These are phyloP conservation scores for Penicillium sp. DNA, from an alignment of 2,329 filamentous ascomycete species.

Conservation along the genomic window DNA sequence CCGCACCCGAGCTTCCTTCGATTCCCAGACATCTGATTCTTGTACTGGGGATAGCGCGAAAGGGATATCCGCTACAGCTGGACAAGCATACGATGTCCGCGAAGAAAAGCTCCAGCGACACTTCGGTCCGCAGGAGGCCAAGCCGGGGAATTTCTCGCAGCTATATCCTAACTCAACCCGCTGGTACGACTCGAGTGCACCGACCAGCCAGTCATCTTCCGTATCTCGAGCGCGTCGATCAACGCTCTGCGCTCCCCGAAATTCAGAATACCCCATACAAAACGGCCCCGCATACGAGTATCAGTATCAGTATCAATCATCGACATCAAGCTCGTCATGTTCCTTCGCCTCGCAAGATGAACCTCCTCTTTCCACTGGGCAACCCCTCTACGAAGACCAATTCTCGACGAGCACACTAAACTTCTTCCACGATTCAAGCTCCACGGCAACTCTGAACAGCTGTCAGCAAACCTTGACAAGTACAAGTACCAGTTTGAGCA, in stretches of 20 bases:
- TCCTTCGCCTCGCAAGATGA: slow-evolving; percentile 3
- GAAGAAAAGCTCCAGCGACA: slow-evolving; percentile 21
- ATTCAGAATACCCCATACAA: slow-evolving; percentile 21
- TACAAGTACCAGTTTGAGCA: too few species aligned
- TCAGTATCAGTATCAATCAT: background rate
- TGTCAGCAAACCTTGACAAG: background rate
- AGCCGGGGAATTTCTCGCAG: slow-evolving; percentile 18
- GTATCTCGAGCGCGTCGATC: slow-evolving; percentile 21
- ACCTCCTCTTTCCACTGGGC: slow-evolving; percentile 7
- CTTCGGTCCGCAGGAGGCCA: slow-evolving; percentile 23
- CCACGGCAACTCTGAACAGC: slow-evolving; percentile 10
- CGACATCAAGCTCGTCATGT: background rate
- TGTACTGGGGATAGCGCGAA: slow-evolving; percentile 20
- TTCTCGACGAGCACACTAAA: slow-evolving; percentile 11
- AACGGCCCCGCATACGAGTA: too few species aligned
- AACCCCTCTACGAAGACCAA: slow-evolving; percentile 15
- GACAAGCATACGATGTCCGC: background rate
- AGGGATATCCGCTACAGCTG: slow-evolving; percentile 6
- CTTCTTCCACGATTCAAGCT: background rate
- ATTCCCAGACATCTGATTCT: slow-evolving; percentile 32
- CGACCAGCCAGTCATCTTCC: slow-evolving; percentile 5
- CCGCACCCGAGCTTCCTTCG: slow-evolving; percentile 29
- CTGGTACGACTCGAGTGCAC: slow-evolving; percentile 21
- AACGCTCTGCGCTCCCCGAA: slow-evolving; percentile 28
- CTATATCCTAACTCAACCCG: slow-evolving; percentile 14